phyloP scores from a whole-genome alignment of 2,329 filamentous ascomycete species.

The Colletotrichum tofieldiae region DNA sequence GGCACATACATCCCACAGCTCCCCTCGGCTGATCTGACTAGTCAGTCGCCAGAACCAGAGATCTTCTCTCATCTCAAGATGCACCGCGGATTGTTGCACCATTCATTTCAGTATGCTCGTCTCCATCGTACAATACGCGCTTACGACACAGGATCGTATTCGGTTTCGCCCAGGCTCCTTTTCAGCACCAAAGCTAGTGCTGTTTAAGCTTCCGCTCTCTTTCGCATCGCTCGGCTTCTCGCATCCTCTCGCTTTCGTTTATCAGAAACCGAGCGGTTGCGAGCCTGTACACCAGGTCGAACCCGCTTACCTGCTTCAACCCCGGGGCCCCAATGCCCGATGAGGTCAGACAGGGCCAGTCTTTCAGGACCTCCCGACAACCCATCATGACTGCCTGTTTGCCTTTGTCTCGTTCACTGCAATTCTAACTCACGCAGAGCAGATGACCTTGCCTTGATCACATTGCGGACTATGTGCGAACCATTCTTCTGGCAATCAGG shows the following conservation, averaged over 20 bases:
- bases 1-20: background rate
- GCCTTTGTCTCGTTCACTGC: background rate
- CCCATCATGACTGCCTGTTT: background rate
- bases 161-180: background rate
- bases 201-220: background rate
- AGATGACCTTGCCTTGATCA: too few species aligned
- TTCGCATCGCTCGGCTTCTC: slow-evolving; percentile 5
- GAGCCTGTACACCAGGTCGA: background rate
- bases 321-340: too few species aligned
- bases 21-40: background rate
- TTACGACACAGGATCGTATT: background rate
- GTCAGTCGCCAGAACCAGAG: background rate
- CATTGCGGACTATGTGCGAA: too few species aligned
- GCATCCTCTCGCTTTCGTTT: slow-evolving; percentile 25
- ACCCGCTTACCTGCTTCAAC: background rate
- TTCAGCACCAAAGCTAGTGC: background rate
- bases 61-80: background rate
- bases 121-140: background rate
- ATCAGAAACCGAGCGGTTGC: slow-evolving; percentile 8
- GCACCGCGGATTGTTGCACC: background rate
- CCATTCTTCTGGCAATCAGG: too few species aligned
- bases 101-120: background rate
- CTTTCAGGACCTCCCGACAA: background rate
- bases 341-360: too few species aligned
- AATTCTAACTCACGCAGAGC: too few species aligned